Evolutionary conservation across 148 eudicot genomes (phyloP), one percentile per base, ranked within the genome.

Genomic region (Camellia japonica): DNA sequence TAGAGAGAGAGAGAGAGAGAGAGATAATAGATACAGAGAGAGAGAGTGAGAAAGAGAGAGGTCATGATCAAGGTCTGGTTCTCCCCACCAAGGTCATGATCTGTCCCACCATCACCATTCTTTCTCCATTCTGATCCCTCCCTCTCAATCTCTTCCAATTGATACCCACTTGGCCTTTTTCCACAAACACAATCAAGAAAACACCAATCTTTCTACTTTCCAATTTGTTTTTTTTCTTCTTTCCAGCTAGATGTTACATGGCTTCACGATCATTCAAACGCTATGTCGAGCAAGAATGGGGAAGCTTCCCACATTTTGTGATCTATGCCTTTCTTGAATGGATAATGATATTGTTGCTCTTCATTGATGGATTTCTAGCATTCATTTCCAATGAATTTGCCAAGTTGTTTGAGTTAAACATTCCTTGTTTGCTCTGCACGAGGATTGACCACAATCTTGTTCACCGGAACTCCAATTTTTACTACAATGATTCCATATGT

Each of bases 351-450:
- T 70, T 81, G 58, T 67, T 91, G 49, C 89, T 97, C 43, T 89
- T 89, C 83, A 52, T 94, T 3, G 94, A 92, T 59, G 97, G 97
- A 1, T 78, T 92, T 56, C 76, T 94, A 5, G 86, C 97, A 7
- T 87, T 92, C 43, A 0, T 91, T 5, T 82, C 90, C 58, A 82
- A 84, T 43, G 92, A 86, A 83, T 90, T 91, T 38, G 97, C 99
- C 18, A 91, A 85, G 10, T 84, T 85, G 63, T 97, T 97, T 43
- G 96, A 92, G 51, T 62, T 97, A 6, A 79, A 71, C 54, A 77
- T 89, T 42, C 99, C 99, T 0, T 97, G 99, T 63, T 80, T 91
- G 71, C 82, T 97, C 6, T 97, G 99, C 73, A 88, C 98, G 0
- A 81, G 99, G 82, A 88, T 97, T 8, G 97, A 97, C 83, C 97